A percentile compares a stretch with the other conserved stretches of the same genome.
phyloP scores from a whole-genome alignment of 2,329 filamentous ascomycete genomes.

The Talaromyces piceae region DNA sequence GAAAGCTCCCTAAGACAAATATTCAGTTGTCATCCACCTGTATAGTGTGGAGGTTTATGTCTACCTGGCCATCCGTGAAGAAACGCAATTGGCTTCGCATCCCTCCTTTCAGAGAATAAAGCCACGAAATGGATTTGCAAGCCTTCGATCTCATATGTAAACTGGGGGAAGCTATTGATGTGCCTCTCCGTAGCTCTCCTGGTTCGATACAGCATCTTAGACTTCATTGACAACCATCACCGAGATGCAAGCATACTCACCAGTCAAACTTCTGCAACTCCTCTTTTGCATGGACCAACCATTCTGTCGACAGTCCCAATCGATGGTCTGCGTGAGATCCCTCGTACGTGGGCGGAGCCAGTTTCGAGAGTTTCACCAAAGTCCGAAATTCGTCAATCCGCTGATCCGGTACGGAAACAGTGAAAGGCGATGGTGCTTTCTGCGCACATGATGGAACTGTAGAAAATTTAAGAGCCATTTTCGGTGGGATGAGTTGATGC shows the following conservation, averaged over 20 bases:
- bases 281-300: slow-evolving; percentile 37
- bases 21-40: background rate
- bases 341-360: slow-evolving; percentile 45
- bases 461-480: slow-evolving; percentile 22
- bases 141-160: slow-evolving; percentile 26
- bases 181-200: slow-evolving; percentile 30
- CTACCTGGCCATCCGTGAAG: slow-evolving; percentile 50
- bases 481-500: background rate
- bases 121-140: slow-evolving; percentile 48
- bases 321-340: slow-evolving; percentile 36
- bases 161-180: slow-evolving; percentile 48
- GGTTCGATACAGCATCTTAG: background rate
- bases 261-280: slow-evolving; percentile 45
- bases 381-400: slow-evolving; percentile 41
- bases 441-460: slow-evolving; percentile 30
- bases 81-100: slow-evolving; percentile 46
- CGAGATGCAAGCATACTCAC: slow-evolving; percentile 28
- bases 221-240: slow-evolving; percentile 11
- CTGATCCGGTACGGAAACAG: slow-evolving; percentile 35
- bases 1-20: slow-evolving; percentile 27
- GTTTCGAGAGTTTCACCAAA: slow-evolving; percentile 41
- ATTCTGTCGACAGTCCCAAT: slow-evolving; percentile 43
- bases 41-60: background rate
- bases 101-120: slow-evolving; percentile 45
- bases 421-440: slow-evolving; percentile 36